Evolutionary conservation across 495 filamentous ascomycete species (phyloP), one percentile per base, ranked within the genome.

Genomic region (Daldinia grandis): DNA sequence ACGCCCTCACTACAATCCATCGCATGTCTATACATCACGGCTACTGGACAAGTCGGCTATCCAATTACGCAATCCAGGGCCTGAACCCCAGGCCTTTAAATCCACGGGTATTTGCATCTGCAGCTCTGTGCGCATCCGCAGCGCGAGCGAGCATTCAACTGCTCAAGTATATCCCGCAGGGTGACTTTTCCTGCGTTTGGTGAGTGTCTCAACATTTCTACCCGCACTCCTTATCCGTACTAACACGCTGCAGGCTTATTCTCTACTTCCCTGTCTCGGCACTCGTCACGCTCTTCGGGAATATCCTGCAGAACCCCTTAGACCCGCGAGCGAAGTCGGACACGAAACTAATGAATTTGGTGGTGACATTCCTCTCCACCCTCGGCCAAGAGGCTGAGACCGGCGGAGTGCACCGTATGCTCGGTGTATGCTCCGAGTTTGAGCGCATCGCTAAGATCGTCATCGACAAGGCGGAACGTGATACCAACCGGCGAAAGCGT

Each of bases 11-110:
- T 14, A 99, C 95, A 1, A 97, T 99, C 59, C 95, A 99, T 80
- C 92, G 95, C 24, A 98, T 98, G 95, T 96, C 93, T 4, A 90
- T 98, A 56, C 95, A 99, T 77, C 96, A 98, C 76, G 95, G 95
- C 2, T 98, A 97, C 81, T 99, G 95, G 95, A 97, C 94, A 7
- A 97, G 92, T 73, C 88, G 95, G 44, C 83, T 98, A 24, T 97
- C 94, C 28, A 95, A 98, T 72, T 99, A 93, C 77, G 95, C 95
- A 2, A 94, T 98, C 44, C 92, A 95, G 73, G 95, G 95, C 5
- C 79, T 97, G 38, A 98, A 97, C 79, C 91, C 93, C 4, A 85
- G 90, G 67, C 94, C 95, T 3, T 80, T 99, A 59, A 99, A 98
- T 71, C 95, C 95, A 1, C 84, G 95, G 64, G 93, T 98, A 8